Conservation (phyloP, 192 early-diverging fungal species). For the Globomyces pollinis-pini region DNA sequence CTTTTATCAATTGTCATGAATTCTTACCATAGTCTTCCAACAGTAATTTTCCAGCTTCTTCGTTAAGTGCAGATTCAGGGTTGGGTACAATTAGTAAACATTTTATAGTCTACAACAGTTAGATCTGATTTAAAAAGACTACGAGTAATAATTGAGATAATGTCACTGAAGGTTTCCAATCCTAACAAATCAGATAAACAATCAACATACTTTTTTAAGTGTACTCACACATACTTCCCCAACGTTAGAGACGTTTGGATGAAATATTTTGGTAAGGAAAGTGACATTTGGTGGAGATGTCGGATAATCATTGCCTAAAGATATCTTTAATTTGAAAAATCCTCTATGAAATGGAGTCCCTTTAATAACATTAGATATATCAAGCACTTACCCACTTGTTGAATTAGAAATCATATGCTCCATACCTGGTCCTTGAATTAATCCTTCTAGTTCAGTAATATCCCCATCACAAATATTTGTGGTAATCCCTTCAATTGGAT, state of each 20-base stretch:
- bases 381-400: conserved; percentile 18
- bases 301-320: conserved; percentile 68
- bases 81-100: conserved; percentile 92
- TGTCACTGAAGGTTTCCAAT: conserved; percentile 85
- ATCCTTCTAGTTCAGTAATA: conserved; percentile 76
- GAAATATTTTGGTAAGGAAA: conserved; percentile 93
- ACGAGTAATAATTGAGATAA: conserved; percentile 80
- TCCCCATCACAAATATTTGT: conserved; percentile 63
- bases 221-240: conserved; percentile 96
- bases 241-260: conserved; percentile 81
- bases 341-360: conserved; percentile 83
- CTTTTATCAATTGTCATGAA: too few species aligned
- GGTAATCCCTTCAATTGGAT: conserved; percentile 77
- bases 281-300: conserved; percentile 72
- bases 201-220: too few species aligned
- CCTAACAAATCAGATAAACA: too few species aligned
- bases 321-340: conserved; percentile 62
- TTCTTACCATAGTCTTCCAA: conserved; percentile 84
- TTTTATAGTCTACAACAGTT: conserved; percentile 71
- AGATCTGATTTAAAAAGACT: too few species aligned
- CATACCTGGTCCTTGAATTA: conserved; percentile 71
- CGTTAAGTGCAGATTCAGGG: conserved; percentile 91
- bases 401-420: neutral
- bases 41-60: conserved; percentile 85
- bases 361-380: conserved; percentile 2